Conservation (phyloP, 176 grass and related monocot genomes). For the Carex pumila region DNA sequence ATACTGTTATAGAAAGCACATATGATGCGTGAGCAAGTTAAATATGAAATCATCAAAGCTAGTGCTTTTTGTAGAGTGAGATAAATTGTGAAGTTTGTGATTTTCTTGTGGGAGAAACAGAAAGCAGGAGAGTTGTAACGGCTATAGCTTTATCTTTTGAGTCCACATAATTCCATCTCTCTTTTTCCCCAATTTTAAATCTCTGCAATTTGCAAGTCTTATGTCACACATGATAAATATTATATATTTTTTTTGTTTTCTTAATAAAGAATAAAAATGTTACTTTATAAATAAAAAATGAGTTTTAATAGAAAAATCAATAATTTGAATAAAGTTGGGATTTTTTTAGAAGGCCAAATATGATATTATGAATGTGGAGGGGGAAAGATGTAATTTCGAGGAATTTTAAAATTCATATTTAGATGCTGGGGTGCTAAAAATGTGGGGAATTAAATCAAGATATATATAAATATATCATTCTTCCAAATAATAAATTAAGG, state of each 20-base stretch:
- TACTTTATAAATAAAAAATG: too few relatives aligned
- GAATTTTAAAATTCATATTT: neutral
- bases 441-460: neutral
- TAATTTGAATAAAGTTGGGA: too few relatives aligned
- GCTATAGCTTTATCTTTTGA: neutral
- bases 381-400: too few relatives aligned
- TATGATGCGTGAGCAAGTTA: constrained; percentile 11
- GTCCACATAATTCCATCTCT: neutral
- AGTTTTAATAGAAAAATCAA: too few relatives aligned
- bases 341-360: too few relatives aligned
- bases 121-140: neutral
- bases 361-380: too few relatives aligned
- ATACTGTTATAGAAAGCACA: neutral
- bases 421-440: neutral
- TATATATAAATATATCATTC: neutral
- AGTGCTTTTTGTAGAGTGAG: constrained; percentile 3
- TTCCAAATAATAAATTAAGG: neutral
- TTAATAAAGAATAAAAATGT: too few relatives aligned
- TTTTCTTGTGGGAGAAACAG: neutral
- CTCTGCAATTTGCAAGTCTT: neutral
- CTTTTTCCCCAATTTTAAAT: neutral
- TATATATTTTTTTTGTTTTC: too few relatives aligned
- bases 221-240: neutral
- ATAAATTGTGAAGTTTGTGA: neutral
- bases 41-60: constrained; percentile 2